Conservation (phyloP, 192 early-diverging fungal genomes). For the Helicostylum pulchrum region DNA sequence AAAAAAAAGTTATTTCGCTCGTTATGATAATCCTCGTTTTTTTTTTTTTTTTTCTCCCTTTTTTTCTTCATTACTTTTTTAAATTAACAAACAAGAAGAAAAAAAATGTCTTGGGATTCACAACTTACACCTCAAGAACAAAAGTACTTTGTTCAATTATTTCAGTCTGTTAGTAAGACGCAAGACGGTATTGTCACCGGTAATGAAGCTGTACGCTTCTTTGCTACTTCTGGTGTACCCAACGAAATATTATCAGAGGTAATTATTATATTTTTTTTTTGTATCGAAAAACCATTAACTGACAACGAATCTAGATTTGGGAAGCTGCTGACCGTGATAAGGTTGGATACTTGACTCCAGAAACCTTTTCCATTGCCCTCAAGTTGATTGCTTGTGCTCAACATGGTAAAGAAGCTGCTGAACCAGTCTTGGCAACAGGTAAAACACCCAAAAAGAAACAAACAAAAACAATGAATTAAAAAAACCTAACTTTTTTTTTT, state of each 20-base stretch:
- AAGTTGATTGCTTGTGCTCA: conserved; percentile 67
- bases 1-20: too few relatives aligned
- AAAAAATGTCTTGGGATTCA: conserved; percentile 23
- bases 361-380: conserved; percentile 73
- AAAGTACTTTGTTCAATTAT: conserved; percentile 57
- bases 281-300: too few relatives aligned
- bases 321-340: conserved; percentile 73
- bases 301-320: conserved; percentile 60
- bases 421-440: conserved; percentile 22
- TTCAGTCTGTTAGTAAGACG: conserved; percentile 56
- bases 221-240: conserved; percentile 68
- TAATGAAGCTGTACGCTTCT: conserved; percentile 67
- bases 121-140: conserved; percentile 59
- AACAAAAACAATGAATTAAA: neutral
- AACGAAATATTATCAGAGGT: conserved; percentile 58
- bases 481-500: too few relatives aligned
- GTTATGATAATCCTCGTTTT: neutral
- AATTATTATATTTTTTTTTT: too few relatives aligned
- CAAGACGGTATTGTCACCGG: conserved; percentile 67
- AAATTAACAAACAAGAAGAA: neutral
- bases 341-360: conserved; percentile 70
- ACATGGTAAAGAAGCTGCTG: conserved; percentile 21
- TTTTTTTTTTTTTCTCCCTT: neutral
- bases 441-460: neutral
- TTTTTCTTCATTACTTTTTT: neutral